Conservation (phyloP, 768 basidiomycete genomes). For the Fomitopsis pulvina region DNA sequence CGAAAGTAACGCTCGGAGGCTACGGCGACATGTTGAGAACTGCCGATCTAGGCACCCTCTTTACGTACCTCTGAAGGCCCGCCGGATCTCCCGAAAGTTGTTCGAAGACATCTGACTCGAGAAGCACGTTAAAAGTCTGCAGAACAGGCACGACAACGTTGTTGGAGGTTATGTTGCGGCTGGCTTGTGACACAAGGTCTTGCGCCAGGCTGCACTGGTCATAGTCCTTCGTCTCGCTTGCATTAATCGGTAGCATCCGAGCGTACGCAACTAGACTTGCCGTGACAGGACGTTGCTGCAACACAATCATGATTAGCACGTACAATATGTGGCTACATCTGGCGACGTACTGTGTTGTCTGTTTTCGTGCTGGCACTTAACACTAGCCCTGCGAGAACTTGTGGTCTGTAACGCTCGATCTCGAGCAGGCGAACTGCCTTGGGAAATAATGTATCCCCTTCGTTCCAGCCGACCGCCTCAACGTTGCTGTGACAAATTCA, state of each 20-base stretch:
- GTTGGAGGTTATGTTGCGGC: slow-evolving; percentile 54
- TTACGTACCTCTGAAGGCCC: slow-evolving; percentile 48
- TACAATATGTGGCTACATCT: background rate
- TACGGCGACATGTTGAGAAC: background rate
- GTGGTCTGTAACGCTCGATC: slow-evolving; percentile 52
- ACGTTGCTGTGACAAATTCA: slow-evolving; percentile 24
- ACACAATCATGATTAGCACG: slow-evolving; percentile 8
- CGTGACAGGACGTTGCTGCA: slow-evolving; percentile 64
- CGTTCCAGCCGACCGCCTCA: slow-evolving; percentile 51
- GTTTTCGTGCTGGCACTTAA: slow-evolving; percentile 81
- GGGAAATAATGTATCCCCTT: slow-evolving; percentile 71
- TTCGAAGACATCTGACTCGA: slow-evolving; percentile 60
- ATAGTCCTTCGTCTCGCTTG: slow-evolving; percentile 29
- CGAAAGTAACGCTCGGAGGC: slow-evolving; percentile 41
- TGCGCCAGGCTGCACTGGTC: slow-evolving; percentile 43
- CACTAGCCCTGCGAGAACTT: slow-evolving; percentile 64
- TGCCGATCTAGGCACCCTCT: background rate
- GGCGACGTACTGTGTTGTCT: slow-evolving; percentile 68
- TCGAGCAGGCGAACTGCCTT: slow-evolving; percentile 60
- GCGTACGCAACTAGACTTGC: slow-evolving; percentile 55
- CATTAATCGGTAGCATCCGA: slow-evolving; percentile 40
- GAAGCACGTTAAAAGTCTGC: slow-evolving; percentile 65
- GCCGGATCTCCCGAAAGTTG: slow-evolving; percentile 37
- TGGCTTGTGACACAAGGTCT: slow-evolving; percentile 52
- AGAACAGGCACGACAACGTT: slow-evolving; percentile 75